Base-by-base conservation (phyloP, 352 stramenopile genomes). In the Phytophthora fragariae region DNA sequence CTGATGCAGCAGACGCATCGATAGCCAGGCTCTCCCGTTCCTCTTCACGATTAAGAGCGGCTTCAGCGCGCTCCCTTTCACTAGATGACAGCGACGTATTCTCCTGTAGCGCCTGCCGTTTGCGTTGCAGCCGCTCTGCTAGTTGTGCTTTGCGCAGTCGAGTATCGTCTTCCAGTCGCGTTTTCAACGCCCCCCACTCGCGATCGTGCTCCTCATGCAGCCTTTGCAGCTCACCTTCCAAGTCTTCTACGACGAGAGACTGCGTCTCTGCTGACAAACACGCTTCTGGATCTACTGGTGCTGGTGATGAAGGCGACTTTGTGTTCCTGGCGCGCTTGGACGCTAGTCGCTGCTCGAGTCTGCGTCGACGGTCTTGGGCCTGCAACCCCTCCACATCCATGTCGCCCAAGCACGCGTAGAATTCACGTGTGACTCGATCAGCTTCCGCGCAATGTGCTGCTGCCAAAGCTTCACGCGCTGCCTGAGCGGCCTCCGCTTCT, bases 141-240 rank as follows among this genome's bases (percentile, higher is more conserved):
- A 89, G 57, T 9, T 79, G 70, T 11, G 57, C 54, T 44, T 84
- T 86, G 15, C 72, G 78, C 19, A 73, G 14, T 7, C 58, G 54
- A 41, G 64, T 79, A 3, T 89, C 80, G 33, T 76, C 70, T 14
- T 81, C 65, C 35, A 84, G 37, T 10, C 79, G 66, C 1, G 66
- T 49, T 19, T 86, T 68, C 7, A 79, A 57, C 0, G 55, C 57
- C 19, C 72, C 57, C 71, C 80, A 86, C 14, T 79, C 76, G 10
- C 76, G 71, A 1, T 76, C 62, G 24, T 85, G 81, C 46, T 79
- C 64, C 0, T 76, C 75, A 47, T 84, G 70, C 2, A 90, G 47
- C 12, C 73, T 62, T 19, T 66, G 58, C 50, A 86, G 55, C 50
- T 79, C 64, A 1, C 62, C 44, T 11, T 78, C 57, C 10, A 81